Evolutionary conservation across 495 filamentous ascomycete genomes (phyloP).

Genomic region (Penicillium ochrochloron): DNA sequence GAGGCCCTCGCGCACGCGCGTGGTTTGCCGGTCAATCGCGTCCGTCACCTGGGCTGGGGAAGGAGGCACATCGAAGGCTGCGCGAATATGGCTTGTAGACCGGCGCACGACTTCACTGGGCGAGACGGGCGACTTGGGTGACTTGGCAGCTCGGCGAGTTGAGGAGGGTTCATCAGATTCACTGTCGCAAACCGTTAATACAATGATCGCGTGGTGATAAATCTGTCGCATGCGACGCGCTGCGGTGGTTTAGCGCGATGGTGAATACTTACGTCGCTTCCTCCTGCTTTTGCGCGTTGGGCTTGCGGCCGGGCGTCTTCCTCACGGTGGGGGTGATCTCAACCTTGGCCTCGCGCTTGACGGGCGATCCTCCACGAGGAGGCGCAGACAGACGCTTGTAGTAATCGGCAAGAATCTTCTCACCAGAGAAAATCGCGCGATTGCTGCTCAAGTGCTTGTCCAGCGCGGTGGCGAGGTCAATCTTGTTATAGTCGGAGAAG

Average conservation of each 20-base stretch:
- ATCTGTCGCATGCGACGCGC: slow-evolving; percentile 8
- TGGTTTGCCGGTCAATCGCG: slow-evolving; percentile 73
- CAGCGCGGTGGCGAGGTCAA: slow-evolving; percentile 77
- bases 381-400: slow-evolving; percentile 66
- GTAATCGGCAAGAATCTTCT: slow-evolving; percentile 72
- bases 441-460: slow-evolving; percentile 76
- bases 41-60: slow-evolving; percentile 86
- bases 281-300: slow-evolving; percentile 49
- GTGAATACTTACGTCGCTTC: slow-evolving; percentile 45
- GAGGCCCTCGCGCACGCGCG: slow-evolving; percentile 60
- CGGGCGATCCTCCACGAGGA: slow-evolving; percentile 63
- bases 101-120: slow-evolving; percentile 19
- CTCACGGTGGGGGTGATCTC: slow-evolving; percentile 36
- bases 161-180: slow-evolving; percentile 19
- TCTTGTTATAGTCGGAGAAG: slow-evolving; percentile 72
- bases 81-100: slow-evolving; percentile 48
- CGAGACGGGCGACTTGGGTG: slow-evolving; percentile 1
- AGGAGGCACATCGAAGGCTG: slow-evolving; percentile 67
- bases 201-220: background rate
- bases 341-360: slow-evolving; percentile 66
- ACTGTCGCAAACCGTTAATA: slow-evolving; percentile 17
- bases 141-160: slow-evolving; percentile 1
- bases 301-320: slow-evolving; percentile 40
- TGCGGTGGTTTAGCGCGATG: background rate
- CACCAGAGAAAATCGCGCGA: slow-evolving; percentile 58